Base-by-base conservation (phyloP, 2,329 filamentous ascomycete species). In the Botrytis squamosa region DNA sequence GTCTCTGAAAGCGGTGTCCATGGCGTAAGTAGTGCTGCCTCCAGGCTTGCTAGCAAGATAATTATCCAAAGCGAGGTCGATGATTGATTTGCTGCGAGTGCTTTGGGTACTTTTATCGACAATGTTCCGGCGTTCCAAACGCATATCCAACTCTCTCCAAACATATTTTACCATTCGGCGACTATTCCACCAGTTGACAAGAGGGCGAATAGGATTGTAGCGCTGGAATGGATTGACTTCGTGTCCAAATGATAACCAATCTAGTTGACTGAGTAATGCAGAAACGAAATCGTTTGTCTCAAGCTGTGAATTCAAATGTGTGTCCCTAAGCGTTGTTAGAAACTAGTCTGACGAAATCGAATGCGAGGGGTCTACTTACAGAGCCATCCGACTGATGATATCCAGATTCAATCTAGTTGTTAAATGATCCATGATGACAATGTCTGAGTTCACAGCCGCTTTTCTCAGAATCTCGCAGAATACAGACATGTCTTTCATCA, bases 51-150 rank as follows among this genome's bases (percentile, higher is more conserved):
- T 38, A 68, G 46, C 46, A 38, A 36, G 29, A 42, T 68, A 68
- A 38, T 36, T 68, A 29, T 55, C 22, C 6, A 68, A 25, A 38
- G 65, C 65, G 20, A 68, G 65, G 46, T 68, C 65, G 8, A 68
- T 68, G 18, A 68, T 68, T 8, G 60, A 42, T 25, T 29, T 63
- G 7, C 38, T 42, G 12, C 38, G 38, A 42, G n/a, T 1, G 1
- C 8, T 2, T n/a, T 29, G 10, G 14, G 14, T 42, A 16, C 14
- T 25, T 63, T 29, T 10, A 16, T 22, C 9, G 1, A 16, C 22
- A n/a, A 29, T 42, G 14, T 63, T 42, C 18, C 52, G 25, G 8
- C 36, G 38, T 29, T 42, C 20, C 25, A 42, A 20, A 16, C 60
- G 60, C 38, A 63, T n/a, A 42, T 63, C 2, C 38, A 63, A 42